Base-by-base conservation (phyloP, 2,329 filamentous ascomycete species). In the Helicocarpus griseus region DNA sequence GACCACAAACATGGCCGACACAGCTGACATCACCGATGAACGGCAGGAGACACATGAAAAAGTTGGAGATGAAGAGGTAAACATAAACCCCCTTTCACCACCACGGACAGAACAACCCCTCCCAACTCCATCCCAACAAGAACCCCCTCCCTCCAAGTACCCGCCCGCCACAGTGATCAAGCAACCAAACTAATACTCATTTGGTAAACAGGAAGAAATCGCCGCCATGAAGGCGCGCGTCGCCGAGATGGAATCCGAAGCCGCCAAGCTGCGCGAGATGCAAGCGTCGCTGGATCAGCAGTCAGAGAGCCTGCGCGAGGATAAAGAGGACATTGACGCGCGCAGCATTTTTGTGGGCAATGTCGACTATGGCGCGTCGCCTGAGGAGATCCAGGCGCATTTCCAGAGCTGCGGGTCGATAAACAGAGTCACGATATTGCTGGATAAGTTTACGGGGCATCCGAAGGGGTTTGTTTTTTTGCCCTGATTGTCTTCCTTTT, bases 271-370 rank as follows among this genome's bases (percentile, higher is more conserved):
- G 50, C 81, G 87, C 59, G 87, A 91, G 70, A 90, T 93, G 87
- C 87, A 93, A 68, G 84, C 84, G 51, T 83, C 79, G 50, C 79
- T 97, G 56, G 91, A 97, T 68, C 83, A 90, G 66, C 86, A 93
- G 63, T 84, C 82, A 56, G 83, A 89, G 58, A 87, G 87, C 61
- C 77, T 93, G 55, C 82, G 86, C 58, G 93, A 97, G 67, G 89
- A 90, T 74, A 95, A 94, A 72, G 90, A 96, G 69, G 94, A 96
- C 60, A 83, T 98, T 54, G 93, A 98, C 72, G 85, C 85, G 59
- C 85, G 93, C 63, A 96, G 89, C 73, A 89, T 98, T 70, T 98
- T 98, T 68, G 93, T 98, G 41, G 93, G 93, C 60, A 98, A 98
- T 62, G 93, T 98, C 59, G 93, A 98, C 72, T 98, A 98, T 71